These are phyloP conservation scores for Microbotryum intermedium DNA, from an alignment of 1,284 basidiomycete species.

Conservation along the genomic window DNA sequence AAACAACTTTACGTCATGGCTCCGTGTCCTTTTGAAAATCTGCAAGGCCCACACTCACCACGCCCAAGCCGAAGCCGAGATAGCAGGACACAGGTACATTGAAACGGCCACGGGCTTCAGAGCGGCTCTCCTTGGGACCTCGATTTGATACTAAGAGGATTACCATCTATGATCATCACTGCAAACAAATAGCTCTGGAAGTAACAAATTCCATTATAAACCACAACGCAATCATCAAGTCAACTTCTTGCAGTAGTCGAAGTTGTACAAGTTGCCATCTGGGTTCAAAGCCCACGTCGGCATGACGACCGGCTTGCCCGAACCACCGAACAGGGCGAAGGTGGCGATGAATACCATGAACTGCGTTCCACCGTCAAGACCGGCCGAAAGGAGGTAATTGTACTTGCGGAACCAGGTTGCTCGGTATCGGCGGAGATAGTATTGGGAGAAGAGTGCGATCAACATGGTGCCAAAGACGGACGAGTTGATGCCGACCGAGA, in stretches of 20 bases:
- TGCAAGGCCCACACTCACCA: too few species aligned
- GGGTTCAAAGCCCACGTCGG: slow-evolving; percentile 19
- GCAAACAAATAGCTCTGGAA: too few species aligned
- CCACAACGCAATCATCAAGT: neutral
- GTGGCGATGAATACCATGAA: slow-evolving; percentile 32
- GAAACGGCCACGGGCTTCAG: too few species aligned
- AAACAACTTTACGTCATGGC: too few species aligned
- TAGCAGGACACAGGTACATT: too few species aligned
- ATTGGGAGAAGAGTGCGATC: slow-evolving; percentile 21
- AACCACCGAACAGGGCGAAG: slow-evolving; percentile 18
- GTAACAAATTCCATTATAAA: too few species aligned
- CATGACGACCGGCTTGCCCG: slow-evolving; percentile 10
- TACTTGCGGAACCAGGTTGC: slow-evolving; percentile 33
- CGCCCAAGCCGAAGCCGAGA: too few species aligned
- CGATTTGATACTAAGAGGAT: too few species aligned
- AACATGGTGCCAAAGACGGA: slow-evolving; percentile 23
- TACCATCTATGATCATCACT: too few species aligned
- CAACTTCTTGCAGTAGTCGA: neutral
- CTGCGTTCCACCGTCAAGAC: slow-evolving; percentile 31
- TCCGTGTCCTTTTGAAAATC: too few species aligned
- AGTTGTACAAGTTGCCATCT: neutral
- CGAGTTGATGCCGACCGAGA: slow-evolving; percentile 30
- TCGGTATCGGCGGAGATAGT: slow-evolving; percentile 15
- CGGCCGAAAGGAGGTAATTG: slow-evolving; percentile 34
- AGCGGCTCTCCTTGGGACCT: too few species aligned